phyloP scores from a whole-genome alignment of 1,284 basidiomycete species.

The Trametes sp. region DNA sequence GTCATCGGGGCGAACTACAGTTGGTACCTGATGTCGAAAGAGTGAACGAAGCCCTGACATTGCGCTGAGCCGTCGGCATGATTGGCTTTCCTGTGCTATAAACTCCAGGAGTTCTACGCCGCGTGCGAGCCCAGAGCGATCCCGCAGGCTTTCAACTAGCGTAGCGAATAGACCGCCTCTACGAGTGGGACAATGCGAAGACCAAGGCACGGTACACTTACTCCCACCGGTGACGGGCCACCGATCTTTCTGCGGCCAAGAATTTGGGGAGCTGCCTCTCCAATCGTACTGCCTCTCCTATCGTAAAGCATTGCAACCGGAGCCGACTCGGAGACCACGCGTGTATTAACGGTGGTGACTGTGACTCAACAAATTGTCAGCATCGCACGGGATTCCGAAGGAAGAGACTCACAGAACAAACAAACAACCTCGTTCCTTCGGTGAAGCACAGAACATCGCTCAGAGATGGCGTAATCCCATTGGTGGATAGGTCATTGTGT shows the following conservation, averaged over 20 bases:
- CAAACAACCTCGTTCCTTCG: not conserved
- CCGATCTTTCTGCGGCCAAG: no score
- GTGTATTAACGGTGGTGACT: no score
- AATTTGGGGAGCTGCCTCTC: no score
- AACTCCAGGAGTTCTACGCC: not conserved
- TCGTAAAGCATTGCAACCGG: no score
- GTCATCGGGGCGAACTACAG: no score
- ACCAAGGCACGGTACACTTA: not conserved
- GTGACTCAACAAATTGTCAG: not conserved
- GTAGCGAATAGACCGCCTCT: not conserved
- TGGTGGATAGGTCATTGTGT: not conserved
- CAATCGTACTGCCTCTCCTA: no score
- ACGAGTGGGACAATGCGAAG: not conserved
- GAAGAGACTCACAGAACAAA: not conserved
- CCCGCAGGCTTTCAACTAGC: not conserved
- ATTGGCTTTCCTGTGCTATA: conserved; percentile 9
- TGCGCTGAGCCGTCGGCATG: conserved; percentile 22
- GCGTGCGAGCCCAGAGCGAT: not conserved
- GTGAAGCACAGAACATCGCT: not conserved
- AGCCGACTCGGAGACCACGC: no score
- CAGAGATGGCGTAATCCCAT: conserved; percentile 2
- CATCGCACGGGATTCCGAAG: not conserved
- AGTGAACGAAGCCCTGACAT: no score
- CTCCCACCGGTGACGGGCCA: no score
- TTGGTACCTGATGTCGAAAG: no score